phyloP scores from a whole-genome alignment of 495 filamentous ascomycete species.

The Xanthoparmelia taractica region DNA sequence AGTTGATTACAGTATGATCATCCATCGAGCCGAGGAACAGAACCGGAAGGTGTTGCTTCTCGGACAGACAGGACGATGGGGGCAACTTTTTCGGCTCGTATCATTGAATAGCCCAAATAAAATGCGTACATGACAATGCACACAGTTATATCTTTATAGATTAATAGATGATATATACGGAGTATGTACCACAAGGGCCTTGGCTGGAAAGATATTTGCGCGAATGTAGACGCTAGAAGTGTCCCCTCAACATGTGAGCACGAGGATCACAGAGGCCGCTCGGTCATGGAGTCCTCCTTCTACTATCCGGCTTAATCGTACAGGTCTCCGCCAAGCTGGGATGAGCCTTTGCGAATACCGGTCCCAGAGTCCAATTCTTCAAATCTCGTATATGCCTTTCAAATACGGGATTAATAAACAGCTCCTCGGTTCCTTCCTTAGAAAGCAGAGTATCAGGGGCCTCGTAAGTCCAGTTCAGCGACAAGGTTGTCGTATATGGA shows the following conservation, averaged over 20 bases:
- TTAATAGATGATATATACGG: not conserved
- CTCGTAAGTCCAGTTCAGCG: slow-evolving; percentile 73
- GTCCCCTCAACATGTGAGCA: not conserved
- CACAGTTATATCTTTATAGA: not conserved
- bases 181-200: not conserved
- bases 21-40: too few species aligned
- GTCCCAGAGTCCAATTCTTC: slow-evolving; percentile 71
- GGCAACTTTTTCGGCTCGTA: not conserved
- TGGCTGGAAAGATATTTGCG: not conserved
- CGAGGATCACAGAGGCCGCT: not conserved
- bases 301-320: slow-evolving; percentile 35
- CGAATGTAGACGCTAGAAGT: not conserved
- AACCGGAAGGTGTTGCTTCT: too few species aligned
- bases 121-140: not conserved
- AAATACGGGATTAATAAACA: slow-evolving; percentile 72
- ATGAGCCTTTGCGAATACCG: slow-evolving; percentile 55
- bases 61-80: too few species aligned
- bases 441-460: slow-evolving; percentile 51
- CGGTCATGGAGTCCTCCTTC: slow-evolving; percentile 6
- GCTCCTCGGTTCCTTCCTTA: slow-evolving; percentile 46
- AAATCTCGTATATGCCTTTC: slow-evolving; percentile 61
- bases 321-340: slow-evolving; percentile 51
- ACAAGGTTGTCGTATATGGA: slow-evolving; percentile 64
- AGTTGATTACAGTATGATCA: too few species aligned
- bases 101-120: not conserved